Conservation (phyloP, 2,329 filamentous ascomycete species). For the Thelonectria olida region DNA sequence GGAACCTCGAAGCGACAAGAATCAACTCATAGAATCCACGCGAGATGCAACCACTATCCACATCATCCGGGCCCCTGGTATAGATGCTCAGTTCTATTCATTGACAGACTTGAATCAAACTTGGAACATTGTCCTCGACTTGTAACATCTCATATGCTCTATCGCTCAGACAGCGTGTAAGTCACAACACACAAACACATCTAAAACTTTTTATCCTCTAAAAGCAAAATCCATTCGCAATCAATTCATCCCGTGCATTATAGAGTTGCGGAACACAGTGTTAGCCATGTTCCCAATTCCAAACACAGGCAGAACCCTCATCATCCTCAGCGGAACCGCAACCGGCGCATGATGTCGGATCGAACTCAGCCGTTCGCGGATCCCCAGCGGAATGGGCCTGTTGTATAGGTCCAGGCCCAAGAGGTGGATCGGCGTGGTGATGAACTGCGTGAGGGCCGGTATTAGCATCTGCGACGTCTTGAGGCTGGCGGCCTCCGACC, state of each 20-base stretch:
- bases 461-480: slow-evolving; percentile 36
- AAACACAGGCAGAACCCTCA: slow-evolving; percentile 33
- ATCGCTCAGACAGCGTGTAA: too few species aligned
- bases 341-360: slow-evolving; percentile 25
- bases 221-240: background rate
- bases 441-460: slow-evolving; percentile 33
- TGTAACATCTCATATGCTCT: too few species aligned
- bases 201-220: background rate
- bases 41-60: too few species aligned
- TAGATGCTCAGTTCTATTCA: too few species aligned
- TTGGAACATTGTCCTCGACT: too few species aligned
- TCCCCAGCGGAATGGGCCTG: slow-evolving; percentile 24
- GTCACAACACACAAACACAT: background rate
- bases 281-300: slow-evolving; percentile 37
- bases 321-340: slow-evolving; percentile 37
- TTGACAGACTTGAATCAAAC: too few species aligned
- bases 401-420: slow-evolving; percentile 34
- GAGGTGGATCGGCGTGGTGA: slow-evolving; percentile 38
- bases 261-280: slow-evolving; percentile 33
- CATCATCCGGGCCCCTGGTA: too few species aligned
- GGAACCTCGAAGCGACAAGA: too few species aligned
- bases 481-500: slow-evolving; percentile 34
- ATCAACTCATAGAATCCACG: too few species aligned
- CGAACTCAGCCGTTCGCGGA: slow-evolving; percentile 28
- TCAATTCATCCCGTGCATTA: background rate